Percentiles rank a stretch among this genome's conserved stretches.
These are phyloP conservation scores for Thelephora ganbajun DNA, from an alignment of 768 basidiomycete species.

Conservation along the genomic window DNA sequence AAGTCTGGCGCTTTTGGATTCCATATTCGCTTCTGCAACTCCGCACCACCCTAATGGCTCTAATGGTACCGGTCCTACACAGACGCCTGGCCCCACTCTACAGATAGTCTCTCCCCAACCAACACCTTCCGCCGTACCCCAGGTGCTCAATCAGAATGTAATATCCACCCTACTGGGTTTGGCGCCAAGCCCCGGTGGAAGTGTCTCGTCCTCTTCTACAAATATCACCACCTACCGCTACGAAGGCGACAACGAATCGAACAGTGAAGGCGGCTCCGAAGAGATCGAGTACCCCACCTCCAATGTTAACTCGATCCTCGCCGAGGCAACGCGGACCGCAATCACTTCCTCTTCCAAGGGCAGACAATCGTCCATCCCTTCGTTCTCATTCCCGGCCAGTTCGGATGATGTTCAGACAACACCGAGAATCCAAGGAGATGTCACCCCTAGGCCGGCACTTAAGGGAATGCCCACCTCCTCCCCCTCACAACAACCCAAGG, in stretches of 20 bases:
- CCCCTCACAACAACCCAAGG: slow-evolving; percentile 5
- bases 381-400: neutral
- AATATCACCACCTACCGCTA: slow-evolving; percentile 17
- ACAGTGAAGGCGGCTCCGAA: slow-evolving; percentile 13
- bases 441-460: slow-evolving; percentile 44
- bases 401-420: slow-evolving; percentile 3
- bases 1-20: slow-evolving; percentile 48
- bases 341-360: neutral
- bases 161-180: slow-evolving; percentile 52
- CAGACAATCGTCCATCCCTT: neutral
- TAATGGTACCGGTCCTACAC: slow-evolving; percentile 7
- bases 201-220: slow-evolving; percentile 19
- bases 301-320: slow-evolving; percentile 4
- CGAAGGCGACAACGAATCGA: slow-evolving; percentile 21
- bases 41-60: neutral
- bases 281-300: slow-evolving; percentile 9
- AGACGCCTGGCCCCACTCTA: slow-evolving; percentile 14
- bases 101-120: slow-evolving; percentile 45
- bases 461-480: slow-evolving; percentile 16
- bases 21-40: slow-evolving; percentile 61
- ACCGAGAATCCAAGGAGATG: slow-evolving; percentile 26
- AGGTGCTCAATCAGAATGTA: slow-evolving; percentile 60
- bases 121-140: slow-evolving; percentile 36
- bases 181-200: slow-evolving; percentile 18
- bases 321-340: slow-evolving; percentile 3